Evolutionary conservation across 768 basidiomycete species (phyloP).

Genomic region (Boletus rubroflammeus): DNA sequence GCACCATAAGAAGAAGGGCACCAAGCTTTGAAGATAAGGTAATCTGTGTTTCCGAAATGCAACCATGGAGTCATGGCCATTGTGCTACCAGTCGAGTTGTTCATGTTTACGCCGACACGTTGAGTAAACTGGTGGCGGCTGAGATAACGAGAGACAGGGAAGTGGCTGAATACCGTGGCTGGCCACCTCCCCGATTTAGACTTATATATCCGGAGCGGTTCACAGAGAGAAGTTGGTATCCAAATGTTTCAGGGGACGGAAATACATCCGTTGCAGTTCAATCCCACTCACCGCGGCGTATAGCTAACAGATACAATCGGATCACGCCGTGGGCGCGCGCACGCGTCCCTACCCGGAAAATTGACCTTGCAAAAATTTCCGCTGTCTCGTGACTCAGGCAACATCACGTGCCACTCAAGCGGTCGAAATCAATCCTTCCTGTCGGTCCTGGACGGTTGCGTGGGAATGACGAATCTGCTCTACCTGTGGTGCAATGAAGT

Average conservation of each 20-base stretch:
- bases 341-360: neutral
- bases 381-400: too few species aligned
- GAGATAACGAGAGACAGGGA: neutral
- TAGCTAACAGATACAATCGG: neutral
- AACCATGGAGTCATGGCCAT: conserved; percentile 62
- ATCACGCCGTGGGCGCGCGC: neutral
- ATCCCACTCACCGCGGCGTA: neutral
- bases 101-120: neutral
- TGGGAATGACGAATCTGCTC: too few species aligned
- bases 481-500: neutral
- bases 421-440: too few species aligned
- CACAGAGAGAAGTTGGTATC: neutral
- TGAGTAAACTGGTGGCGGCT: neutral
- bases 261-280: neutral
- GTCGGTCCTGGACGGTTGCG: too few species aligned
- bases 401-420: too few species aligned
- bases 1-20: conserved; percentile 64
- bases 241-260: neutral
- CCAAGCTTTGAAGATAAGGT: conserved; percentile 66
- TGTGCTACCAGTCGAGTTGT: conserved; percentile 9
- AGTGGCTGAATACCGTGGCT: too few species aligned
- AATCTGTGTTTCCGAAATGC: conserved; percentile 64
- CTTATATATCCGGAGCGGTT: neutral
- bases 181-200: conserved; percentile 1
- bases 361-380: too few species aligned